A percentile compares a stretch with the other conserved stretches of the same genome.
phyloP scores from a whole-genome alignment of 352 stramenopile species.

The Phytophthora colocasiae region DNA sequence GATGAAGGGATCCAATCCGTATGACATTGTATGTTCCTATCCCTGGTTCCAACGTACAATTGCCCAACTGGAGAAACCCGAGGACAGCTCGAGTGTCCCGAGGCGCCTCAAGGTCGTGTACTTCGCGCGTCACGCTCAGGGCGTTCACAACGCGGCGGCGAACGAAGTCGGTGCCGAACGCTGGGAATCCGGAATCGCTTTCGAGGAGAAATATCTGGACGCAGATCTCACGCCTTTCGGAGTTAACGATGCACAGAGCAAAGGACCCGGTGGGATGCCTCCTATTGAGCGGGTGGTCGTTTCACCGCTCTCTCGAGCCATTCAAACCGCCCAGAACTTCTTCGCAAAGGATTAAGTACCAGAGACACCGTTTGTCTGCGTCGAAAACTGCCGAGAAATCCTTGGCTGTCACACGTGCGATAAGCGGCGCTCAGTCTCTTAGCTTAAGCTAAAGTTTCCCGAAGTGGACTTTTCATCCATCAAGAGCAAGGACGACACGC shows the following conservation, averaged over 20 bases:
- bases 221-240: conserved; percentile 68
- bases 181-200: conserved; percentile 72
- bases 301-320: conserved; percentile 57
- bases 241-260: conserved; percentile 48
- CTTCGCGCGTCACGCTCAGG: conserved; percentile 79
- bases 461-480: conserved; percentile 69
- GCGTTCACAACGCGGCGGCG: conserved; percentile 38
- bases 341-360: conserved; percentile 34
- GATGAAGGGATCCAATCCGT: too few species aligned
- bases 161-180: conserved; percentile 9
- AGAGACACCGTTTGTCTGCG: conserved; percentile 19
- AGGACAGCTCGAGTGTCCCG: conserved; percentile 1
- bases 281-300: conserved; percentile 69
- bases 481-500: conserved; percentile 54
- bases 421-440: conserved; percentile 53
- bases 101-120: conserved; percentile 74
- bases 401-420: conserved; percentile 76
- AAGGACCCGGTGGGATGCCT: conserved; percentile 54
- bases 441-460: conserved; percentile 62
- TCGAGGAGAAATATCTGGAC: conserved; percentile 67
- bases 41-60: conserved; percentile 34
- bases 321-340: conserved; percentile 24
- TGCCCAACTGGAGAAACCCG: conserved; percentile 25
- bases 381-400: conserved; percentile 74
- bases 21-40: too few species aligned